These are phyloP conservation scores for Annulohypoxylon bovei DNA, from an alignment of 495 filamentous ascomycete species.

Conservation along the genomic window DNA sequence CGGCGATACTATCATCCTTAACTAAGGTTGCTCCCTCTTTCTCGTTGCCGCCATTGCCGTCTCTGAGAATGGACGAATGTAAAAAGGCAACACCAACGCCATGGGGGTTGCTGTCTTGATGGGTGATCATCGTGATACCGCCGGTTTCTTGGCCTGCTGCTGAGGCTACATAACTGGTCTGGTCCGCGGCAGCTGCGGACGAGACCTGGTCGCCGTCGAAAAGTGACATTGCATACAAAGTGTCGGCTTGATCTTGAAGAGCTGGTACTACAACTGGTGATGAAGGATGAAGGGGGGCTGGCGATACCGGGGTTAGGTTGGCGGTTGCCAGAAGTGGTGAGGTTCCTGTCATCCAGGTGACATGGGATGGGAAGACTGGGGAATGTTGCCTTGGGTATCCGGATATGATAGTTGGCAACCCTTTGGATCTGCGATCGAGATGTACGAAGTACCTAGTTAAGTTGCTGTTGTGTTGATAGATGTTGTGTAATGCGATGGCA, in stretches of 20 bases:
- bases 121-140: not conserved
- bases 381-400: not conserved
- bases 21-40: slow-evolving; percentile 30
- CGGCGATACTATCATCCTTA: slow-evolving; percentile 29
- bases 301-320: slow-evolving; percentile 48
- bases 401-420: slow-evolving; percentile 2
- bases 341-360: slow-evolving; percentile 49
- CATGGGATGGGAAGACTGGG: slow-evolving; percentile 17
- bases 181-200: slow-evolving; percentile 3
- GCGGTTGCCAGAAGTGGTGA: slow-evolving; percentile 51
- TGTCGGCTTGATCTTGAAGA: slow-evolving; percentile 52
- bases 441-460: not conserved
- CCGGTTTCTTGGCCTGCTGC: not conserved
- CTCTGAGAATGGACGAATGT: not conserved
- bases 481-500: not conserved
- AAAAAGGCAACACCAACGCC: not conserved
- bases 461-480: not conserved
- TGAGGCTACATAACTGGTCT: not conserved
- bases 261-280: slow-evolving; percentile 50
- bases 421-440: not conserved
- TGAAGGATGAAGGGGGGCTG: slow-evolving; percentile 46
- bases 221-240: slow-evolving; percentile 27
- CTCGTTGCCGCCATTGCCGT: slow-evolving; percentile 37
- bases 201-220: not conserved
- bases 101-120: not conserved